Conservation (phyloP, 1,284 basidiomycete species). For the Singerocomus rubriflavus region DNA sequence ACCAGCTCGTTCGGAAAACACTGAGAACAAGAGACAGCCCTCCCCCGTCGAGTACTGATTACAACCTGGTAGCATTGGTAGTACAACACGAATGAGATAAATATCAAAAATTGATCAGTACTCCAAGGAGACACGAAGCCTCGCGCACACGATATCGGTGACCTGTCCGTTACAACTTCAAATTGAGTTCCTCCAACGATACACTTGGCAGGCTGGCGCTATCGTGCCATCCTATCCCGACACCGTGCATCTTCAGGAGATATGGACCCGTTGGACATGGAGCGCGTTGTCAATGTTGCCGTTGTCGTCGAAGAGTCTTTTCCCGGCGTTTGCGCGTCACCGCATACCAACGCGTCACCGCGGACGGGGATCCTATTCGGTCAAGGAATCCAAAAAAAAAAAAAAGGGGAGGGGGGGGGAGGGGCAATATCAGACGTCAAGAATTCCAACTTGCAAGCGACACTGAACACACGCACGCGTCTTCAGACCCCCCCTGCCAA, state of each 20-base stretch:
- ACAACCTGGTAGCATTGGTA: too few relatives aligned
- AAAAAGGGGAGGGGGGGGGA: background rate
- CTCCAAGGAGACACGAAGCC: too few relatives aligned
- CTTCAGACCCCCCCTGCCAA: slow-evolving; percentile 14
- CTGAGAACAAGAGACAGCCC: too few relatives aligned
- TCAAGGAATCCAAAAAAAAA: background rate
- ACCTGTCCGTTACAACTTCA: too few relatives aligned
- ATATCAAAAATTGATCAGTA: too few relatives aligned
- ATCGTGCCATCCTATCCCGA: background rate
- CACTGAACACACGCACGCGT: slow-evolving; percentile 14
- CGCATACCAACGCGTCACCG: slow-evolving; percentile 19
- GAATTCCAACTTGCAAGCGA: too few relatives aligned
- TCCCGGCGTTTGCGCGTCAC: background rate
- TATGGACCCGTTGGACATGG: too few relatives aligned
- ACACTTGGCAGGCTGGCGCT: too few relatives aligned
- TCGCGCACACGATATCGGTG: too few relatives aligned
- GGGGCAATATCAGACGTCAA: background rate
- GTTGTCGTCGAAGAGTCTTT: background rate
- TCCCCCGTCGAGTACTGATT: slow-evolving; percentile 2
- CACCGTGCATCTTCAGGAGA: background rate
- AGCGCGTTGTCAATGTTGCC: background rate
- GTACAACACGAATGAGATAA: too few relatives aligned
- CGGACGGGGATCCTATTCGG: slow-evolving; percentile 9
- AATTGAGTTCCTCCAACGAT: too few relatives aligned
- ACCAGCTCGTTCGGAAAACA: too few relatives aligned